Conservation (phyloP, 345 rosid genomes). For the Eucalyptus pumila region DNA sequence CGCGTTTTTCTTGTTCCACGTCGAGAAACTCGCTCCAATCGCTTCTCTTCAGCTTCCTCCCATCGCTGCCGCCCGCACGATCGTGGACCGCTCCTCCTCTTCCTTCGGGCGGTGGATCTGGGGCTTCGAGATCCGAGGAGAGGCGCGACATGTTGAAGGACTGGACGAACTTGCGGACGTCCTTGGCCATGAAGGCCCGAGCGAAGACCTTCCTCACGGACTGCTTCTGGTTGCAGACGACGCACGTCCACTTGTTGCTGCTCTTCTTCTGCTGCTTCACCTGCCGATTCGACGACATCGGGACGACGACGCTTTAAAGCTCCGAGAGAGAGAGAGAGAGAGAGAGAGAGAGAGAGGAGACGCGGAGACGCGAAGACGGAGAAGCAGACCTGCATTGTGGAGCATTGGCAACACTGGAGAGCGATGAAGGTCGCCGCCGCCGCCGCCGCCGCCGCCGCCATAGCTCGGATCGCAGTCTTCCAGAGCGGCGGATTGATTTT, state of each 20-base stretch:
- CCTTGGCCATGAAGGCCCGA: constrained; percentile 53
- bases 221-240: constrained; percentile 75
- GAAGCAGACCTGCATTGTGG: constrained; percentile 63
- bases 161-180: constrained; percentile 66
- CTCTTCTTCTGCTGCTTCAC: constrained; percentile 84
- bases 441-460: background rate
- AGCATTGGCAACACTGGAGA: constrained; percentile 74
- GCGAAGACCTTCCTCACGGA: constrained; percentile 59
- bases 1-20: background rate
- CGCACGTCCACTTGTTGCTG: constrained; percentile 77
- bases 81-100: background rate
- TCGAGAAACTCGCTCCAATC: constrained; percentile 64
- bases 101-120: background rate
- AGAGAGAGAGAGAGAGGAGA: background rate
- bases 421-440: constrained; percentile 38
- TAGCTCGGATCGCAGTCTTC: background rate
- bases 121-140: background rate
- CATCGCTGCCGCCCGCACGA: background rate
- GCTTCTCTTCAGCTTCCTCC: constrained; percentile 22
- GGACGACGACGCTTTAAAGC: background rate
- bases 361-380: background rate
- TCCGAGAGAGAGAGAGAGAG: background rate
- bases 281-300: constrained; percentile 8
- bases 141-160: constrained; percentile 71
- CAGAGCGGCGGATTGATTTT: background rate